These are phyloP conservation scores for Paraleonurus japonicus DNA, from an alignment of 257 asterid species.

Conservation along the genomic window DNA sequence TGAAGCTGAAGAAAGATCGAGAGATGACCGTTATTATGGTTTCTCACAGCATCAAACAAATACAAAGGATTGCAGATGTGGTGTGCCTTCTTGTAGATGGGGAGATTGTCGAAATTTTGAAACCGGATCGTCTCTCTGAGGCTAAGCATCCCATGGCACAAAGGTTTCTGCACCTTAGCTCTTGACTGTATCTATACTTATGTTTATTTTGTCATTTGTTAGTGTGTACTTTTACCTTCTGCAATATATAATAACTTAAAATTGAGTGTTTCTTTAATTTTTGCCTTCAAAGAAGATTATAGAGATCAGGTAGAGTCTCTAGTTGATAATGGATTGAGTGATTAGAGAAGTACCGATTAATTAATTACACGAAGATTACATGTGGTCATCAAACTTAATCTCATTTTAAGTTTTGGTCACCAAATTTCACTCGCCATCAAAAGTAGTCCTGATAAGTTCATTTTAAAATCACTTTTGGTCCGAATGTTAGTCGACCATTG, in stretches of 20 bases:
- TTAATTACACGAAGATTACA: no score
- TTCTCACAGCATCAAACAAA: slow-evolving; percentile 80
- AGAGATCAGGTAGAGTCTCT: background rate
- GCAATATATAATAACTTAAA: background rate
- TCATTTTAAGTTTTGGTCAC: no score
- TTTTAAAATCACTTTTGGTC: no score
- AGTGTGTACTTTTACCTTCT: background rate
- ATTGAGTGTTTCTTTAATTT: background rate
- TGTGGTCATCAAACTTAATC: no score
- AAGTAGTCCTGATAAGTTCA: no score
- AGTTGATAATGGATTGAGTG: background rate
- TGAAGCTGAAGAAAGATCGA: slow-evolving; percentile 59
- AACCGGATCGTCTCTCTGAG: slow-evolving; percentile 56
- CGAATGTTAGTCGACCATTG: no score
- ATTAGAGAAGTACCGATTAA: background rate
- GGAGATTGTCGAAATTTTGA: slow-evolving; percentile 65
- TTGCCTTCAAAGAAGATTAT: background rate
- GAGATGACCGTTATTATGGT: slow-evolving; percentile 62
- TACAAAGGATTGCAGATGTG: slow-evolving; percentile 66
- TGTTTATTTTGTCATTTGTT: background rate
- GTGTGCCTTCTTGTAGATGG: slow-evolving; percentile 72
- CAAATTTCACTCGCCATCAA: no score
- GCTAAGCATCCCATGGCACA: slow-evolving; percentile 78
- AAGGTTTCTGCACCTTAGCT: slow-evolving; percentile 67
- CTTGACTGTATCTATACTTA: slow-evolving; percentile 27